Conservation (phyloP, 495 filamentous ascomycete genomes). For the Aspergillus nanangensis region DNA sequence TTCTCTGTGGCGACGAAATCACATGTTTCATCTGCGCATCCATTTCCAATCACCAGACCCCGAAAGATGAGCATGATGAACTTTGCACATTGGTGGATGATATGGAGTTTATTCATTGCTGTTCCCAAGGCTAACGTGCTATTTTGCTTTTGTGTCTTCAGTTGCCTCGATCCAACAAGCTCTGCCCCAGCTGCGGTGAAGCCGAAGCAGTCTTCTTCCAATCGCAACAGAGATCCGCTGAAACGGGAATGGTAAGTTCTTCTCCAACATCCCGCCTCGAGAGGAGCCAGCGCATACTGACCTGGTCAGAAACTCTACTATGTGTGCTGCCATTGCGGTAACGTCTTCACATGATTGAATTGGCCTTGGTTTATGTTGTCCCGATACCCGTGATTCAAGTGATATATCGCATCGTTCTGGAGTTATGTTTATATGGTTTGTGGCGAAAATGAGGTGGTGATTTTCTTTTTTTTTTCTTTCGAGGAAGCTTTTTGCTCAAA, state of each 20-base stretch:
- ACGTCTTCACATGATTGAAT: conserved; percentile 71
- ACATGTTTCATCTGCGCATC: conserved; percentile 43
- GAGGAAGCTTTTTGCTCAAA: not conserved
- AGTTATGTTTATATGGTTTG: conserved; percentile 24
- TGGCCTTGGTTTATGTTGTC: conserved; percentile 15
- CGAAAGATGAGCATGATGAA: conserved; percentile 12
- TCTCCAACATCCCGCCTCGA: not conserved
- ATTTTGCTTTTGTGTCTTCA: conserved; percentile 27
- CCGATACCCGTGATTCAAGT: conserved; percentile 33
- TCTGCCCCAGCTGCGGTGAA: conserved; percentile 79
- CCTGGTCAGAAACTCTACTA: conserved; percentile 87
- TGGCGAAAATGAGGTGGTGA: no score
- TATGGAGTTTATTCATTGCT: conserved; percentile 9
- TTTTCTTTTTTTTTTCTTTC: conserved; percentile 1
- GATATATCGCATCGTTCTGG: conserved; percentile 22
- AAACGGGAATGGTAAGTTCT: conserved; percentile 91
- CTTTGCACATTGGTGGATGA: conserved; percentile 7
- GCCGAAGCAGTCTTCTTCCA: conserved; percentile 95
- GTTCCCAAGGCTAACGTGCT: conserved; percentile 44
- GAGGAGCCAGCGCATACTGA: not conserved
- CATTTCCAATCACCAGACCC: conserved; percentile 9
- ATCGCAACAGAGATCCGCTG: conserved; percentile 90
- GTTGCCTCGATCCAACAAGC: conserved; percentile 80
- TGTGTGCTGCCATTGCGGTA: conserved; percentile 88
- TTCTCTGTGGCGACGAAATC: conserved; percentile 49